Percentiles rank a stretch among this genome's conserved stretches.
phyloP scores from a whole-genome alignment of 352 stramenopile species.

The Phytophthora idaei region DNA sequence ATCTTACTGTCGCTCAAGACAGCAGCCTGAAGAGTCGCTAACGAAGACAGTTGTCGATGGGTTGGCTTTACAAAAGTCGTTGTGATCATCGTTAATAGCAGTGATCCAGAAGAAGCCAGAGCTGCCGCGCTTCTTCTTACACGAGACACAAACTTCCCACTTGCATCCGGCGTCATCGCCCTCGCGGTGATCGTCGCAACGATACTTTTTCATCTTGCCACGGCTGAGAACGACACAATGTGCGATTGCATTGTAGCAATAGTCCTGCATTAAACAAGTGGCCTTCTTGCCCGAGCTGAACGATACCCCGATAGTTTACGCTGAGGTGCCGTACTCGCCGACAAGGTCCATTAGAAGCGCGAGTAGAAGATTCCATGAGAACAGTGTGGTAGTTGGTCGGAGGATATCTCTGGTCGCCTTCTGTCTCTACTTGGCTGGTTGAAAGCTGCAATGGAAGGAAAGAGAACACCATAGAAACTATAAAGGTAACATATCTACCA shows the following conservation, averaged over 20 bases:
- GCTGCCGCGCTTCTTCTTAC: neutral
- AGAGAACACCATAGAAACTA: no score
- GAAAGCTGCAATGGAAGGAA: no score
- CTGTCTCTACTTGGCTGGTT: no score
- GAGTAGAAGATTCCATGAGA: neutral
- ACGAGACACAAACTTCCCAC: neutral
- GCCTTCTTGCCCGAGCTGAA: neutral
- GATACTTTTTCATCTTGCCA: neutral
- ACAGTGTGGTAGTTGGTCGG: no score
- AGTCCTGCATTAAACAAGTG: neutral
- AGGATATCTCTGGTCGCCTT: no score
- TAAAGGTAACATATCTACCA: no score
- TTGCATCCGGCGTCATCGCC: neutral
- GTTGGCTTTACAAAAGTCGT: constrained; percentile 16
- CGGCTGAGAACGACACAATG: neutral
- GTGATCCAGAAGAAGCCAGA: neutral
- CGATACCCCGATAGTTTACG: neutral
- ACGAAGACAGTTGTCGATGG: neutral
- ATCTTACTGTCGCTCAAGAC: neutral
- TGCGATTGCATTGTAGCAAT: neutral
- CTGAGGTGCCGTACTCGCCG: neutral
- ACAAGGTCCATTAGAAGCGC: neutral
- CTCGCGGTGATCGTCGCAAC: neutral
- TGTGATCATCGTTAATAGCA: neutral
- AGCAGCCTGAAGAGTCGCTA: constrained; percentile 3